phyloP scores from a whole-genome alignment of 2,329 filamentous ascomycete species.

The Bertia moriformis region DNA sequence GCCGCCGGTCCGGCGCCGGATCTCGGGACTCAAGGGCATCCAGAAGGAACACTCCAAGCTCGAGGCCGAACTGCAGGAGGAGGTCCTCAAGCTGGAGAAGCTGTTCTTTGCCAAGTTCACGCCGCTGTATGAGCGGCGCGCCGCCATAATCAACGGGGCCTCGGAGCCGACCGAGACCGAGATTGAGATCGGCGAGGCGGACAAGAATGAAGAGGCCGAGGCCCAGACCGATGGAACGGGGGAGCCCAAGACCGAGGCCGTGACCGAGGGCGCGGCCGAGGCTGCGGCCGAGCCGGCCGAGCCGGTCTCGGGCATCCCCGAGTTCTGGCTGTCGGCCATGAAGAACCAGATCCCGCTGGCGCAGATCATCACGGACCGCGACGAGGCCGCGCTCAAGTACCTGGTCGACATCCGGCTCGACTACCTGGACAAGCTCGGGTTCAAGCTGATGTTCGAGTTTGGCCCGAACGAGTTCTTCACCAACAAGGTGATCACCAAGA shows the following conservation, averaged over 20 bases:
- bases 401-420: conserved; percentile 94
- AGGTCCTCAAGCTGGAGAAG: conserved; percentile 95
- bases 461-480: conserved; percentile 89
- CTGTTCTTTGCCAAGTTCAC: conserved; percentile 99
- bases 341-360: conserved; percentile 96
- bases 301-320: conserved; percentile 68
- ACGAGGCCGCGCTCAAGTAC: conserved; percentile 82
- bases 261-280: conserved; percentile 31
- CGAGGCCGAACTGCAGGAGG: conserved; percentile 95
- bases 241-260: conserved; percentile 41
- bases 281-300: conserved; percentile 28
- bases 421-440: conserved; percentile 94
- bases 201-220: conserved; percentile 40
- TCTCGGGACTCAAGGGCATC: conserved; percentile 89
- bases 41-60: conserved; percentile 98
- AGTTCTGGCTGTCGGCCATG: conserved; percentile 99
- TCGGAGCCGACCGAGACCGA: conserved; percentile 77
- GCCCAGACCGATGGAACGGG: conserved; percentile 31
- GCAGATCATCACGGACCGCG: conserved; percentile 96
- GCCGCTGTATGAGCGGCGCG: conserved; percentile 88
- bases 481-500: conserved; percentile 95
- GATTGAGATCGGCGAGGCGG: conserved; percentile 71
- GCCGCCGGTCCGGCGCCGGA: conserved; percentile 74
- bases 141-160: conserved; percentile 78
- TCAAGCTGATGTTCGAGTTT: conserved; percentile 97